A percentile compares a stretch with the other conserved stretches of the same genome.
Evolutionary conservation across 2,329 filamentous ascomycete species (phyloP).

Genomic region (Colletotrichum incanum): DNA sequence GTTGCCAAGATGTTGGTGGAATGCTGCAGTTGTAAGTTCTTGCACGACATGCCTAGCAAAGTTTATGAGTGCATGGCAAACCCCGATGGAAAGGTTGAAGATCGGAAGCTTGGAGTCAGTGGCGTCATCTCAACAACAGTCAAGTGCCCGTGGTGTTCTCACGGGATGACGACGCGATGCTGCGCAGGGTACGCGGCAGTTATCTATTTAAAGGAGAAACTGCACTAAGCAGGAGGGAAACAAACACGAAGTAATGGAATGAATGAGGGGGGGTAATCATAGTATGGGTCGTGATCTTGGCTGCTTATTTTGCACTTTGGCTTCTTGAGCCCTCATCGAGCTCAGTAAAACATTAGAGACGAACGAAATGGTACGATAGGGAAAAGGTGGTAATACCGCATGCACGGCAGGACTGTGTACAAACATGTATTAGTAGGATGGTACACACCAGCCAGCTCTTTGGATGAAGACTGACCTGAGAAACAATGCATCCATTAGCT

Average conservation of each 20-base stretch:
- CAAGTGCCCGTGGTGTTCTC: conserved; percentile 80
- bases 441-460: conserved; percentile 12
- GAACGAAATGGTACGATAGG: background rate
- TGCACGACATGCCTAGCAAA: conserved; percentile 76
- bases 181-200: conserved; percentile 79
- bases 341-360: background rate
- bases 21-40: conserved; percentile 76
- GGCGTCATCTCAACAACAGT: conserved; percentile 74
- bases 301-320: background rate
- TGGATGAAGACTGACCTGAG: conserved; percentile 10
- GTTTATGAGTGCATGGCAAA: conserved; percentile 77
- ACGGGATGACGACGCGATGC: conserved; percentile 79
- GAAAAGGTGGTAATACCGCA: background rate
- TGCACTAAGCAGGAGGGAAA: conserved; percentile 60
- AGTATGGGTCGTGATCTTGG: background rate
- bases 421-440: conserved; percentile 15
- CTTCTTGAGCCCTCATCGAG: background rate
- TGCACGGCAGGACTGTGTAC: conserved; percentile 5
- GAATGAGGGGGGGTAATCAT: background rate
- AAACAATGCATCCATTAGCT: conserved; percentile 21
- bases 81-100: conserved; percentile 69
- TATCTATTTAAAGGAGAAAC: conserved; percentile 76
- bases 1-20: conserved; percentile 77
- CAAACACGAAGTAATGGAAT: background rate
- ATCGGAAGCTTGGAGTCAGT: conserved; percentile 66